Percentiles rank a stretch among this genome's conserved stretches.
Evolutionary conservation across 2,329 filamentous ascomycete species (phyloP).

Genomic region (Cadophora luteo-olivacea): DNA sequence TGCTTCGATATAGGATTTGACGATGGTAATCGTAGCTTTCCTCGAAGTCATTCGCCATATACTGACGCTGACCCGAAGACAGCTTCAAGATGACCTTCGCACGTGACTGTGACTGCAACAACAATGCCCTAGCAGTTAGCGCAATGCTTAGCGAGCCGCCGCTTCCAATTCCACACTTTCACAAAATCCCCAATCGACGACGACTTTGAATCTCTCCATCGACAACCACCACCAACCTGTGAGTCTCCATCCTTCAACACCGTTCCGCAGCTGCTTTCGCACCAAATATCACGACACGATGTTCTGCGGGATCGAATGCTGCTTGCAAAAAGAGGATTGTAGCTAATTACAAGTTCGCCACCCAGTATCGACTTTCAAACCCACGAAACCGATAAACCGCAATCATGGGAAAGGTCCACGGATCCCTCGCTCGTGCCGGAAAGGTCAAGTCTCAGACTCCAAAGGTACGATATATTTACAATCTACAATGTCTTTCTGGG

Average conservation of each 20-base stretch:
- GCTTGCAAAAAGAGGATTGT: conserved; percentile 1
- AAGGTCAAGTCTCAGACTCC: conserved; percentile 98
- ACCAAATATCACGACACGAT: neutral
- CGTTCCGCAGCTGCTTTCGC: neutral
- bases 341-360: conserved; percentile 30
- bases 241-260: conserved; percentile 23
- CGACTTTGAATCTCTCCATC: conserved; percentile 27
- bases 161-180: conserved; percentile 16
- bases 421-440: conserved; percentile 92
- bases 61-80: neutral
- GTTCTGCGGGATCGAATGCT: neutral
- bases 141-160: conserved; percentile 19
- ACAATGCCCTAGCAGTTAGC: conserved; percentile 23
- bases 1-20: neutral
- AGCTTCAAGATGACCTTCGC: neutral
- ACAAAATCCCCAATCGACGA: conserved; percentile 23
- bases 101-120: conserved; percentile 1
- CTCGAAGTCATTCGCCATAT: no score
- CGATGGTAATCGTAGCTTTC: no score
- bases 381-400: conserved; percentile 46
- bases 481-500: conserved; percentile 21
- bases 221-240: conserved; percentile 31
- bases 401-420: conserved; percentile 93
- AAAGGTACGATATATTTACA: conserved; percentile 68
- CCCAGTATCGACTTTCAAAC: conserved; percentile 25